Evolutionary conservation across 805 yeast species (phyloP), one percentile per base, ranked within the genome.

Genomic region (Spathaspora girioi): DNA sequence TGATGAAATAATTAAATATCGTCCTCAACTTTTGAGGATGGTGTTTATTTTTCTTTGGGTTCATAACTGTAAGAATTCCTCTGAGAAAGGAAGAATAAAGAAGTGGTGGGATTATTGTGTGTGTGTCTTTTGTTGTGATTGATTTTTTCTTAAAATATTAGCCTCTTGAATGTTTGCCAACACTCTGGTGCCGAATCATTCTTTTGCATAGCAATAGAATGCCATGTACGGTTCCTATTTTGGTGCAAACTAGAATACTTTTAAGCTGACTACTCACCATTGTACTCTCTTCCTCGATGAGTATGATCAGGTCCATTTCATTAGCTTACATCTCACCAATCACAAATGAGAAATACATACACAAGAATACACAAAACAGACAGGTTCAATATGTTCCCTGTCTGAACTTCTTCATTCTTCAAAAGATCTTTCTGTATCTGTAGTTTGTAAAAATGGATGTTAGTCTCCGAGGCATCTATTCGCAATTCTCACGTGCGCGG

Each of bases 121-220:
- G 40, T 35, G 40, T 31, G 20, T 42, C 17, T 5, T 43, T 26
- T n/a, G 15, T n/a, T 43, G 46, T 43, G 46, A 23, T 43, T 43
- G 29, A 14, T 8, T n/a, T 23, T 26, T 19, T 11, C 9, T n/a
- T n/a, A n/a, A n/a, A n/a, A n/a, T 18, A 7, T 23, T 42, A 42
- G 3, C 44, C 44, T 19, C 29, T 42, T 15, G 26, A 15, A 42
- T 71, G 89, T 84, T 88, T 87, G 92, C 89, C 86, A 82, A 87
- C 96, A 88, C 93, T 87, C 94, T 86, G 94, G 91, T 83, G 86
- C 85, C 81, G 76, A 76, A 79, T 82, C 65, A 45, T 53, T 46
- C 48, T 52, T 49, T 47, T 46, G 46, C 43, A 38, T 44, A 47
- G 47, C 47, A 48, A 49, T 38, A 42, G 45, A 48, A 54, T 58